A percentile compares a stretch with the other conserved stretches of the same genome.
Conservation (phyloP, 1,284 basidiomycete species). For the Mycosarcoma mackinlayi region DNA sequence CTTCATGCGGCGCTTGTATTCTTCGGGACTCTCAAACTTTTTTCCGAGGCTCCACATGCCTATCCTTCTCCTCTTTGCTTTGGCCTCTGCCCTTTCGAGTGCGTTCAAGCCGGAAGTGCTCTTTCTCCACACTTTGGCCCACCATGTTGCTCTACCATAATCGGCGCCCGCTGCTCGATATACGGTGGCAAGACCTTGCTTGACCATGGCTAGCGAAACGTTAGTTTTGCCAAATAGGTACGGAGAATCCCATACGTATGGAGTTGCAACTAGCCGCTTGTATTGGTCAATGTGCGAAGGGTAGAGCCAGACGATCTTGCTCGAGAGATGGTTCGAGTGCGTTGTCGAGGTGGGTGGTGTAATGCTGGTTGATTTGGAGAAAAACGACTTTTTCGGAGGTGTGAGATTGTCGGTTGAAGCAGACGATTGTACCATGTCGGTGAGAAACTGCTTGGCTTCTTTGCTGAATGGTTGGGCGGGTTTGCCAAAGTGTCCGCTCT, state of each 20-base stretch:
- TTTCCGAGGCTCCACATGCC: conserved; percentile 61
- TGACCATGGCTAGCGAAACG: conserved; percentile 60
- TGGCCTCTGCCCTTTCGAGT: conserved; percentile 53
- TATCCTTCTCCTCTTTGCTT: conserved; percentile 38
- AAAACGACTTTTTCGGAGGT: conserved; percentile 18
- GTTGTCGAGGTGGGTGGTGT: background rate
- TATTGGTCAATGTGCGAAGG: conserved; percentile 67
- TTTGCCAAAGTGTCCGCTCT: conserved; percentile 65
- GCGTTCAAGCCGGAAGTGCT: conserved; percentile 43
- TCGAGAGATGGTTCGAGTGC: conserved; percentile 6
- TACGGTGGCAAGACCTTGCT: conserved; percentile 63
- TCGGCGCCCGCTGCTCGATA: conserved; percentile 62
- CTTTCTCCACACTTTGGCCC: conserved; percentile 50
- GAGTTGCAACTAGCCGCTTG: conserved; percentile 63
- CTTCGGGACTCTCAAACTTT: conserved; percentile 58
- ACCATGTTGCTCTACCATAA: conserved; percentile 60
- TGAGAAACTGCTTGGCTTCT: conserved; percentile 61
- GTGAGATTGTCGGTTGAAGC: conserved; percentile 33
- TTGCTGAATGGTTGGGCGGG: conserved; percentile 64
- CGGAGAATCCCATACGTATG: conserved; percentile 62
- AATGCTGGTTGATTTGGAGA: conserved; percentile 4
- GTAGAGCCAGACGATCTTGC: conserved; percentile 51
- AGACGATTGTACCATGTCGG: conserved; percentile 37
- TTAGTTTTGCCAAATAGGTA: conserved; percentile 66
- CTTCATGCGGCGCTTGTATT: conserved; percentile 55